Base-by-base conservation (phyloP, 768 basidiomycete genomes). In the Gyrodon lividus region DNA sequence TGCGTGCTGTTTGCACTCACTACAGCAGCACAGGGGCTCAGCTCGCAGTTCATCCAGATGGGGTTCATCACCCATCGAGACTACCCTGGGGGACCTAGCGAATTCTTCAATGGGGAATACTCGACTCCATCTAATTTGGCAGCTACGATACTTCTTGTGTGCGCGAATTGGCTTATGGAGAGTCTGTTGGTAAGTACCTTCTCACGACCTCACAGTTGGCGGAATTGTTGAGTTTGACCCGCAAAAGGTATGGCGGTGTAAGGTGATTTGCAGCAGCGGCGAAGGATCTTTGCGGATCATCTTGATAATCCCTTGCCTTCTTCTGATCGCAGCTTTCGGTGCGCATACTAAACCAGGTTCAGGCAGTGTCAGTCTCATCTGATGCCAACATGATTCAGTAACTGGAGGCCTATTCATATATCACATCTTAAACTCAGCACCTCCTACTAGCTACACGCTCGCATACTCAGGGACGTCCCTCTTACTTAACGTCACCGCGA, bases 191-290 rank as follows among this genome's bases (percentile, higher is more conserved):
- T 43, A 30, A 48, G 37, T 52, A 16, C 24, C 22, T 9, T 23
- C 42, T 23, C 22, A 34, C 31, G 8, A 24, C 24, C 14, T 12
- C 13, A 8, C 39, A 19, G 14, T 26, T 23, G 14, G 28, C 22
- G 22, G 43, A 12, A 12, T 2, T 26, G 28, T 14, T 26, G 26
- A n/a, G n/a, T 22, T 30, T 28, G 28, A 12, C 5, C 24, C 42
- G 16, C 10, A 52, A 23, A 23, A 75, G 76, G 60, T 78, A 26
- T 78, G 75, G 75, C 65, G 76, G 17, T 78, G 77, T 55, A 75
- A 72, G 68, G 70, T 77, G 13, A 75, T 78, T 20, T 78, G 76
- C 73, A 62, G 65, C 33, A 68, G 69, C 3, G 70, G 69, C 10
- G 74, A 73, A 16, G 59, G 50, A 14, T 17, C 31, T 1, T 51